Evolutionary conservation across 140 eudicot species (phyloP), one percentile per base, ranked within the genome.

Genomic region (Ambrosia hybrid): DNA sequence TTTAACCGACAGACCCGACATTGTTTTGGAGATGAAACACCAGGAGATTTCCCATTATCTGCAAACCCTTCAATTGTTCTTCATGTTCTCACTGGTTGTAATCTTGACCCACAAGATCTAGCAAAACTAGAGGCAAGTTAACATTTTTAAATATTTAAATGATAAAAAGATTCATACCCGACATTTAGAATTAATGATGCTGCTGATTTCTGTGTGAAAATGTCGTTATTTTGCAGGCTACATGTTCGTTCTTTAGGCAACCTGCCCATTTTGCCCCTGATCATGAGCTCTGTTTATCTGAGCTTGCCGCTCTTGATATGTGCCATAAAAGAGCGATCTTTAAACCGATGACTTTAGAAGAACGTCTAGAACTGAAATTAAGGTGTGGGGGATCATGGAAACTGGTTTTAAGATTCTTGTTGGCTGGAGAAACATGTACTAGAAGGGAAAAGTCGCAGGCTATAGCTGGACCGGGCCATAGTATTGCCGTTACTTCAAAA

Each of bases 301-400:
- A 94, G 90, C 94, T 94, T 26, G 99, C 99, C 1, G 97, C 99
- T 63, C 96, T 90, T 66, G 99, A 94, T 73, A 85, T 90, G 96
- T 94, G 99, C 79, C 91, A 86, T 55, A 84, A 84, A 77, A 83
- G 99, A 75, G 99, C 91, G 10, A 83, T 94, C 56, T 90, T 94
- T 78, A 94, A 79, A 70, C 91, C 96, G 14, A 90, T 94, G 99
- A 82, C 77, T 0, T 51, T 71, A 5, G 95, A 90, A 65, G 72
- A 88, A 75, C 81, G 86, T 3, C 69, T 70, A 30, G 84, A 78
- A 58, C 63, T 94, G 70, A 94, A 90, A 83, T 80, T 38, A 73
- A 80, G 80, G 77, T 90, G 99, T 73, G 99, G 99, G 57, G 99
- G 97, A 36, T 86, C 97, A 8, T 94, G 99, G 99, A 94, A 94